Base-by-base conservation (phyloP, 148 eudicot species). In the Tetragonia tetragonoides region DNA sequence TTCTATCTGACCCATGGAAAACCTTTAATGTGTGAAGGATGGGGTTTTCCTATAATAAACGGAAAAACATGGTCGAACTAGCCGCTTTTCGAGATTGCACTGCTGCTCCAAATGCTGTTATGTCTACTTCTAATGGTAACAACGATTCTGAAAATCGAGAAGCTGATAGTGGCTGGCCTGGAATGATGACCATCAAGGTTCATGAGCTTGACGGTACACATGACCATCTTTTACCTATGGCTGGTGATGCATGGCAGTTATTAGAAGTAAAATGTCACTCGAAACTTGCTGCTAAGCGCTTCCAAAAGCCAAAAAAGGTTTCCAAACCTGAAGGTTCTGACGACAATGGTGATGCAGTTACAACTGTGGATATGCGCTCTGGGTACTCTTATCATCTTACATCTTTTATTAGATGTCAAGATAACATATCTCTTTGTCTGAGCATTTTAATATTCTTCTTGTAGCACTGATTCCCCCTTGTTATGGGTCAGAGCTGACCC, bases 171-270 rank as follows among this genome's bases (percentile, higher is more conserved):
- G 97, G 99, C 39, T 95, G 99, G 94, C 99, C 99, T 74, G 99
- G 99, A 70, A 93, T 95, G 99, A 95, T 95, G 97, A 95, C 97
- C 69, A 90, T 93, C 79, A 83, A 96, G 86, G 94, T 93, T 76
- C 97, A 95, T 81, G 99, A 95, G 87, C 89, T 95, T 83, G 97
- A 95, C 86, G 97, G 97, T 81, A 93, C 92, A 82, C 95, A 95
- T 90, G 99, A 95, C 79, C 97, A 93, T 84, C 97, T 93, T 72
- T 87, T 95, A 76, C 99, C 99, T 68, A 93, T 93, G 97, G 87
- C 97, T 81, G 99, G 99, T 73, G 99, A 95, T 83, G 81, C 97
- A 70, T 89, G 92, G 92, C 99, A 95, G 84, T 84, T 95, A 63
- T 84, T 95, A 65, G 99, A 95, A 86, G 87, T 95, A 78, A 94